These are phyloP conservation scores for Brassica carinata DNA, from an alignment of 345 rosid genomes.

Conservation along the genomic window DNA sequence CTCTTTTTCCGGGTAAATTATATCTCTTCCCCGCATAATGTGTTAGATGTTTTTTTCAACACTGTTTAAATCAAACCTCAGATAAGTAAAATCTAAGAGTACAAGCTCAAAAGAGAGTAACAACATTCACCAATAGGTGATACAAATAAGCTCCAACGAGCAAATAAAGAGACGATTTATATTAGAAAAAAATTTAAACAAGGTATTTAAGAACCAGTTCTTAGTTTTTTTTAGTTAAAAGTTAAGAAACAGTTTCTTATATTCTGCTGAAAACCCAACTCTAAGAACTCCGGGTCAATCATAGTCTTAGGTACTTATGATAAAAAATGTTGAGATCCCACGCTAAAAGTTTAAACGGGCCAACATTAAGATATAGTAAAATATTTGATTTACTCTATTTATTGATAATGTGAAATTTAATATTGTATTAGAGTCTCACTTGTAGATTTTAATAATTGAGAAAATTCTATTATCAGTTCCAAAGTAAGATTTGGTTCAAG, in stretches of 20 bases:
- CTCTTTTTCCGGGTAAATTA: conserved; percentile 68
- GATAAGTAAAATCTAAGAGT: no score
- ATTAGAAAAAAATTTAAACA: no score
- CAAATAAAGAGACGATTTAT: no score
- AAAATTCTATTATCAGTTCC: not conserved
- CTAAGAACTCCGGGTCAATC: no score
- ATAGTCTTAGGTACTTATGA: not conserved
- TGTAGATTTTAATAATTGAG: not conserved
- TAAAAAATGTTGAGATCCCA: not conserved
- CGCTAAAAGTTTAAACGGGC: not conserved
- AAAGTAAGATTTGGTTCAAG: not conserved
- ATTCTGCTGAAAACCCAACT: no score
- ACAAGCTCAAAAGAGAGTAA: no score
- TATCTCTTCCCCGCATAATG: not conserved
- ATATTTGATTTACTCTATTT: not conserved
- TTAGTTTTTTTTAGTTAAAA: no score
- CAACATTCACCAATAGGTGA: no score
- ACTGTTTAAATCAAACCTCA: no score
- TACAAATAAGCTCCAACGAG: no score
- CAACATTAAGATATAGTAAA: not conserved
- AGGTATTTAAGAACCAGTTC: no score
- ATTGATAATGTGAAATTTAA: not conserved
- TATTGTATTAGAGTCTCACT: not conserved
- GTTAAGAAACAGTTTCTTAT: no score
- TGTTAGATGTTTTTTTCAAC: not conserved